Conservation (phyloP, 345 rosid species). For the Nephelium lappaceum region DNA sequence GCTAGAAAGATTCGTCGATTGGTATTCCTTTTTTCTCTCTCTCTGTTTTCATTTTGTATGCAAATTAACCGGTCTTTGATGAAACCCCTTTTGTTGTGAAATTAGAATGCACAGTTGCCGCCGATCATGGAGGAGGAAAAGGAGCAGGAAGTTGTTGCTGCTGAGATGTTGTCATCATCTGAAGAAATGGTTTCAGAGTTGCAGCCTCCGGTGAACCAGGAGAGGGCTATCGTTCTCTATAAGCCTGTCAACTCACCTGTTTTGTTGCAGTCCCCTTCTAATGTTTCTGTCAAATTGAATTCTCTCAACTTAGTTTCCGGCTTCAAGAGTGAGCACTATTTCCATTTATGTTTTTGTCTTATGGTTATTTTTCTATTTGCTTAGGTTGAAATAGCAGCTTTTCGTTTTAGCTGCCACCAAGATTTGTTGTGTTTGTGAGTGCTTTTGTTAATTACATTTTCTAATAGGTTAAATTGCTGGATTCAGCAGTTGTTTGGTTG, state of each 20-base stretch:
- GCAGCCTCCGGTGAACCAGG: conserved; percentile 40
- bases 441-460: background rate
- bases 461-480: background rate
- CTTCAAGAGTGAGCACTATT: conserved; percentile 49
- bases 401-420: background rate
- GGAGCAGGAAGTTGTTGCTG: conserved; percentile 22
- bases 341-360: background rate
- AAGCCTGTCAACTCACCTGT: conserved; percentile 37
- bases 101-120: conserved; percentile 55
- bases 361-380: background rate
- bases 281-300: conserved; percentile 38
- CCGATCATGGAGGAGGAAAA: conserved; percentile 73
- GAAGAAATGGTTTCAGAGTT: background rate
- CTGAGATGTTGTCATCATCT: background rate
- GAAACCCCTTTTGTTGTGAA: background rate
- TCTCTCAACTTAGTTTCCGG: conserved; percentile 43
- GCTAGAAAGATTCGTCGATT: conserved; percentile 79
- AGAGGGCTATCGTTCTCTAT: conserved; percentile 70
- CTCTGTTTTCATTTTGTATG: background rate
- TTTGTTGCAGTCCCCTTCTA: conserved; percentile 28
- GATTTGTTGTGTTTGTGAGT: background rate
- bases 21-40: conserved; percentile 33
- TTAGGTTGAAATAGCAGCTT: too few species aligned
- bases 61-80: background rate
- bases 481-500: background rate